Evolutionary conservation across 305 asterid genomes (phyloP), one percentile per base, ranked within the genome.

Genomic region (Coffea humblotiana): DNA sequence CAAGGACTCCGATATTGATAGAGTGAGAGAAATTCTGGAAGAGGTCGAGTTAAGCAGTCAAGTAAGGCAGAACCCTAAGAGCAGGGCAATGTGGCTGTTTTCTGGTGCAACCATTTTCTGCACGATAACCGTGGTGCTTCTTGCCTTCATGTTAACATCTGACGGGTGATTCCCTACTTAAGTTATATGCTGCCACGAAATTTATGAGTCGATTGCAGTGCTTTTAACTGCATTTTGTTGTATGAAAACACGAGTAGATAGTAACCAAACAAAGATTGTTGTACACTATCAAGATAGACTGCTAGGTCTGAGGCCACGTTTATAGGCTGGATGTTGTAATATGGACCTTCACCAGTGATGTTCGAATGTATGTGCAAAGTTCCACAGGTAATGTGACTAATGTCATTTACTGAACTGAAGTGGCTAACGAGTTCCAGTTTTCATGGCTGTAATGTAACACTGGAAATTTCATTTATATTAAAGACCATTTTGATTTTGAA

Each of bases 1-100:
- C 0, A 95, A 95, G 84, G 97, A 95, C 85, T 90, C 95, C 2
- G 92, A 95, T 83, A 91, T 91, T 78, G 92, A 90, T 48, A 79
- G 56, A 86, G 97, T 95, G 65, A 91, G 91, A 80, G 84, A 84
- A 72, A 91, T 95, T 72, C 86, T 95, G 67, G 72, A 85, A 76
- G 97, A 91, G 87, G 93, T 90, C 35, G 97, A 90, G 73, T 60
- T 74, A 67, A 87, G 90, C 81, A 73, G 85, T 67, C 84, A 74
- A 72, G 94, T 69, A 37, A 77, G 82, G 51, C 86, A 86, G 82
- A 87, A 80, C 25, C 77, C 84, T 13, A 83, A 71, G 64, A 88
- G 89, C 76, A 79, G 73, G 75, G 88, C 80, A 61, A 79, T 93
- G 97, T 87, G 97, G 96, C 69, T 93, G 76, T 95, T 95, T 81